These are phyloP conservation scores for Fusarium falciforme DNA, from an alignment of 2,329 filamentous ascomycete genomes.

Conservation along the genomic window DNA sequence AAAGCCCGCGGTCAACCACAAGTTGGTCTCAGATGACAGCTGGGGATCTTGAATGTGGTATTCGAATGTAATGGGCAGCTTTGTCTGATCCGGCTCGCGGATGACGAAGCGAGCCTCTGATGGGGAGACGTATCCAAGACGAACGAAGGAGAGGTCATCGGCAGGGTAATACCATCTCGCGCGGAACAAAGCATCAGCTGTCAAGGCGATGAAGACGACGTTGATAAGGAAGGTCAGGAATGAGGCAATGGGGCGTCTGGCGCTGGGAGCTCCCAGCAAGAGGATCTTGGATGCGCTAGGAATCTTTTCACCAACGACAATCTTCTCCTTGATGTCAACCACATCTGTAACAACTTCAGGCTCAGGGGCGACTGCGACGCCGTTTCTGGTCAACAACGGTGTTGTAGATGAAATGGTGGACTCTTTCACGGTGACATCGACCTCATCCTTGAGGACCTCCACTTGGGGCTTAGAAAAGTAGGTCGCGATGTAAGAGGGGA, in stretches of 20 bases:
- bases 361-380: slow-evolving; percentile 42
- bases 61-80: slow-evolving; percentile 81
- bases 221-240: slow-evolving; percentile 79
- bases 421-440: slow-evolving; percentile 67
- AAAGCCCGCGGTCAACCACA: slow-evolving; percentile 75
- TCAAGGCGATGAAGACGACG: slow-evolving; percentile 72
- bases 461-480: slow-evolving; percentile 68
- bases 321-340: slow-evolving; percentile 72
- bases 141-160: slow-evolving; percentile 83
- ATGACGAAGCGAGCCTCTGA: slow-evolving; percentile 83
- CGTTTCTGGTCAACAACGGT: slow-evolving; percentile 47
- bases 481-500: slow-evolving; percentile 71
- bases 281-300: slow-evolving; percentile 72
- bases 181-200: slow-evolving; percentile 82
- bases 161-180: slow-evolving; percentile 76
- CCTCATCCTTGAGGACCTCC: slow-evolving; percentile 69
- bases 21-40: slow-evolving; percentile 63
- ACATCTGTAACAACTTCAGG: slow-evolving; percentile 58
- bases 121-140: slow-evolving; percentile 88
- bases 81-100: slow-evolving; percentile 80
- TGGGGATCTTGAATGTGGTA: slow-evolving; percentile 67
- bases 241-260: slow-evolving; percentile 74
- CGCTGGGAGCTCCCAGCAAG: slow-evolving; percentile 80
- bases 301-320: slow-evolving; percentile 68
- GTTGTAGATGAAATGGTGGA: slow-evolving; percentile 48